phyloP scores from a whole-genome alignment of 495 filamentous ascomycete species.

The Penicillium atrosanguineum region DNA sequence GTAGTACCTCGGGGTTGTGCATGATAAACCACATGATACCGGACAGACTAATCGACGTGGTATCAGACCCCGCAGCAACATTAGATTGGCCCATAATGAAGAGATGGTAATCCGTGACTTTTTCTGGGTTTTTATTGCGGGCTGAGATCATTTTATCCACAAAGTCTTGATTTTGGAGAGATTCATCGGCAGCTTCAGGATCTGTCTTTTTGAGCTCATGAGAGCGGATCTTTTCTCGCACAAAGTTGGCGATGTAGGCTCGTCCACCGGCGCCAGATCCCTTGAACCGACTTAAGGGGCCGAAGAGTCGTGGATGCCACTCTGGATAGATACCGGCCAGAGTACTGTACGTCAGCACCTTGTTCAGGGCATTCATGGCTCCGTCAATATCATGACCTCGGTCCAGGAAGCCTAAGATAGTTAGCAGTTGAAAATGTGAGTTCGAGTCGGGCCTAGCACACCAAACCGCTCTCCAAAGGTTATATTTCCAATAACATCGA shows the following conservation, averaged over 20 bases:
- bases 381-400: constrained; percentile 63
- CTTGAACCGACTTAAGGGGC: constrained; percentile 34
- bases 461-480: constrained; percentile 61
- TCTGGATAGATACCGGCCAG: constrained; percentile 47
- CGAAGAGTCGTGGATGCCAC: constrained; percentile 45
- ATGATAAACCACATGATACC: constrained; percentile 51
- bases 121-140: constrained; percentile 55
- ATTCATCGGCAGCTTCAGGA: constrained; percentile 22
- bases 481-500: constrained; percentile 65
- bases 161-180: constrained; percentile 45
- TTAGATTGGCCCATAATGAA: constrained; percentile 51
- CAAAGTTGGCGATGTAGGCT: constrained; percentile 43
- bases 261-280: constrained; percentile 42
- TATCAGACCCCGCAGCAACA: constrained; percentile 55
- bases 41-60: constrained; percentile 50
- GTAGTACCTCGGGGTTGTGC: constrained; percentile 32
- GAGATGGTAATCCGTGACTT: constrained; percentile 48
- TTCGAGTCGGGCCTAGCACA: constrained; percentile 2
- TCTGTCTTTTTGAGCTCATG: constrained; percentile 18
- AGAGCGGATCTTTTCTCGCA: constrained; percentile 39
- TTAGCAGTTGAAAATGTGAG: background rate
- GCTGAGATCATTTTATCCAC: constrained; percentile 54
- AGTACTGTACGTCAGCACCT: constrained; percentile 56
- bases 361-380: constrained; percentile 53
- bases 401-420: constrained; percentile 52